Conservation (phyloP, 169 alveolate species). For the Plasmodium coatneyi region DNA sequence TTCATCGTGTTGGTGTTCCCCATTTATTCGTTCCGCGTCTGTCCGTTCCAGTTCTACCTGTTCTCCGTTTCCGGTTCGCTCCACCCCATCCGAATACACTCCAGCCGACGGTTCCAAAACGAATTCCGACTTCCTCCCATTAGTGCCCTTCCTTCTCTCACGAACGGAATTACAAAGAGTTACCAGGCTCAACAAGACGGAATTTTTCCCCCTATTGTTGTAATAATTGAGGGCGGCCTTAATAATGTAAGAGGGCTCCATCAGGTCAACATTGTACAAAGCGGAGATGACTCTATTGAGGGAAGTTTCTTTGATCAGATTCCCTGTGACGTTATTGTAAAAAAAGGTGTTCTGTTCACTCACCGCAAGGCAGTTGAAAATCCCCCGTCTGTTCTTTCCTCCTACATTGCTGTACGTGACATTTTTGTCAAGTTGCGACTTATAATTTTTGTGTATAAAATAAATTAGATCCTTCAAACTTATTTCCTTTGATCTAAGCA, state of each 20-base stretch:
- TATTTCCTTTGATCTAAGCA: slow-evolving; percentile 31
- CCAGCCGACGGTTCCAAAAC: neutral
- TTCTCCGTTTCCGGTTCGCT: neutral
- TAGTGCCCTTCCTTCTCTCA: neutral
- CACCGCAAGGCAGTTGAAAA: slow-evolving; percentile 14
- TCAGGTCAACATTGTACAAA: slow-evolving; percentile 23
- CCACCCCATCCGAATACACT: slow-evolving; percentile 2
- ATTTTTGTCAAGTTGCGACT: slow-evolving; percentile 24
- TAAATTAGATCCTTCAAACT: slow-evolving; percentile 32
- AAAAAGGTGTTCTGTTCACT: slow-evolving; percentile 56
- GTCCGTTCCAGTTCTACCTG: neutral
- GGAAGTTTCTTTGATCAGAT: slow-evolving; percentile 38
- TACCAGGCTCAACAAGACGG: slow-evolving; percentile 12
- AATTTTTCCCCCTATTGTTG: slow-evolving; percentile 7
- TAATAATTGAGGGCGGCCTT: slow-evolving; percentile 44
- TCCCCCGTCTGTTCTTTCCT: neutral
- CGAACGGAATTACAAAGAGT: slow-evolving; percentile 11
- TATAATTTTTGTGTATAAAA: slow-evolving; percentile 43
- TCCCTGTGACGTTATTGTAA: slow-evolving; percentile 39
- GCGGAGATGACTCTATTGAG: slow-evolving; percentile 44
- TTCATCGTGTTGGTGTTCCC: neutral
- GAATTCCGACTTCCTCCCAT: neutral
- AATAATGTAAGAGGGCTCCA: slow-evolving; percentile 42
- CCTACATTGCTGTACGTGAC: neutral
- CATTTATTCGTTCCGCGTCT: neutral